Conservation (phyloP, 257 asterid genomes). For the Solanum gandarillasii region DNA sequence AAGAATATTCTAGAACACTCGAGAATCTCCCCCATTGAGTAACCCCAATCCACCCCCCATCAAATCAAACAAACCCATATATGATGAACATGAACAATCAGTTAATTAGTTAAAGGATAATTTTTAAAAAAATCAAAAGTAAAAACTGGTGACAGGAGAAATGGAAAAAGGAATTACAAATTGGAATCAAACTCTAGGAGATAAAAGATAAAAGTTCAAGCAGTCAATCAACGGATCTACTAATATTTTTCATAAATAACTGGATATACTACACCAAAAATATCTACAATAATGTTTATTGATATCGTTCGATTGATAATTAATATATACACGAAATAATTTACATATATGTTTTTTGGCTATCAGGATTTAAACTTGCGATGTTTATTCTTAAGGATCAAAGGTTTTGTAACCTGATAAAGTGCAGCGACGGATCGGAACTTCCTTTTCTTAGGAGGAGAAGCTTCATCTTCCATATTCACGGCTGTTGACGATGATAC, state of each 20-base stretch:
- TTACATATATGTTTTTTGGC: not conserved
- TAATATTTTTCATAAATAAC: not conserved
- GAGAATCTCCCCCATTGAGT: not conserved
- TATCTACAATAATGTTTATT: not conserved
- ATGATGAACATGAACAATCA: not conserved
- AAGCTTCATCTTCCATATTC: constrained; percentile 8
- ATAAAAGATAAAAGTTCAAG: too few species aligned
- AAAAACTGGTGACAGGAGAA: not conserved
- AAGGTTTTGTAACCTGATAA: constrained; percentile 25
- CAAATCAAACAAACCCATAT: not conserved
- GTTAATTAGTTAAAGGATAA: not conserved
- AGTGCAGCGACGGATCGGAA: constrained; percentile 40
- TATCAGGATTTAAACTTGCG: constrained; percentile 4
- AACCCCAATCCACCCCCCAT: not conserved
- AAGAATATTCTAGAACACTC: not conserved
- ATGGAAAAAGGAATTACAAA: not conserved
- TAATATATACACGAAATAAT: not conserved
- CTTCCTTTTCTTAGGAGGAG: constrained; percentile 19
- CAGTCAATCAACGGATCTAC: not conserved
- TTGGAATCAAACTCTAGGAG: not conserved
- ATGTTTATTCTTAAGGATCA: constrained; percentile 8
- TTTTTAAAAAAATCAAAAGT: not conserved
- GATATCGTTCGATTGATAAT: not conserved
- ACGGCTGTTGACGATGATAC: constrained; percentile 13
- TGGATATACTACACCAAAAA: not conserved